Evolutionary conservation across 495 filamentous ascomycete genomes (phyloP), one percentile per base, ranked within the genome.

Genomic region (Corynascus novoguineensis): DNA sequence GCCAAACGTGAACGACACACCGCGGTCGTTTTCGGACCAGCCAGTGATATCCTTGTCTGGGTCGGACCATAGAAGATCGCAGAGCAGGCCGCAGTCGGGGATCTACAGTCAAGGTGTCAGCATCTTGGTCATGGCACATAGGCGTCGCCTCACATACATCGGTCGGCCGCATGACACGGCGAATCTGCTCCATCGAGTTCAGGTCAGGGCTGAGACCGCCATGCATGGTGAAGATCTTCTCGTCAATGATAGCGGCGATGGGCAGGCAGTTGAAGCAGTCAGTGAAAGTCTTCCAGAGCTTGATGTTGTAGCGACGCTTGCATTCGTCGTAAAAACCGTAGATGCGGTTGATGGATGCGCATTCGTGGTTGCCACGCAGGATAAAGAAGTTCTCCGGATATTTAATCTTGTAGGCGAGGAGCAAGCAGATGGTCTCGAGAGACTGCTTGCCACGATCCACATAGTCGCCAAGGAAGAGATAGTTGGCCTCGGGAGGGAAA

Each of bases 181-280:
- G 89, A 60, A 98, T 98, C 77, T 98, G 93, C 78, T 98, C 93
- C 93, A 98, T 98, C 29, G 93, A 97, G 80, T 97, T 98, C 47
- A 98, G 78, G 67, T 98, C 93, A 27, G 93, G 93, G 68, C 93
- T 97, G 67, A 98, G 77, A 64, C 93, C 93, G 66, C 93, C 93
- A 74, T 98, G 93, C 93, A 98, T 98, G 59, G 93, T 98, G 82
- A 98, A 97, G 66, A 98, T 98, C 87, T 98, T 98, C 81, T 98
- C 93, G 70, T 98, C 93, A 66, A 98, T 98, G 73, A 98, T 98
- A 55, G 93, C 93, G n/a, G 93, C 93, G 73, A 98, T 98, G 29
- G 93, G 93, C 68, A 98, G 73, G 79, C 93, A 98, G 80, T 98
- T 98, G 83, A 98, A 98, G 83, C 93, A 98, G 68, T 98, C 93